Conservation (phyloP, 176 grass and related monocot genomes). For the Bothriochloa decipiens region DNA sequence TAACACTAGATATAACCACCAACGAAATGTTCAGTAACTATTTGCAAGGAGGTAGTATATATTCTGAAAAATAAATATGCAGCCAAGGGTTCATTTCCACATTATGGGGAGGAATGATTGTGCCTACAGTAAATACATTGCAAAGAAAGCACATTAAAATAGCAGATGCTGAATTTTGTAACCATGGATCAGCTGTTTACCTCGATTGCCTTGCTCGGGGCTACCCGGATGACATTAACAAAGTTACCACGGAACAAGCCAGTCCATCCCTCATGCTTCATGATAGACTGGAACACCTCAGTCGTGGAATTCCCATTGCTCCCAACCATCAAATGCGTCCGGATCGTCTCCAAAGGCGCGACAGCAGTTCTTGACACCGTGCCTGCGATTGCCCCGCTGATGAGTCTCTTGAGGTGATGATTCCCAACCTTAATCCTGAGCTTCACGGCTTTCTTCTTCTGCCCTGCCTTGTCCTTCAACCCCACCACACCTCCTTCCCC, state of each 20-base stretch:
- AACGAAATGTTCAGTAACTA: neutral
- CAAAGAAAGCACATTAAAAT: neutral
- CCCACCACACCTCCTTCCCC: slow-evolving; percentile 14
- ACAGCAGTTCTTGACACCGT: slow-evolving; percentile 73
- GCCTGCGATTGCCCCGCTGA: slow-evolving; percentile 75
- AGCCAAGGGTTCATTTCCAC: neutral
- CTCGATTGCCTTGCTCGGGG: slow-evolving; percentile 94
- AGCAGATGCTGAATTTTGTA: neutral
- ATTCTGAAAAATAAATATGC: neutral
- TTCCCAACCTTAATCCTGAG: slow-evolving; percentile 71
- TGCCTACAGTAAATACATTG: neutral
- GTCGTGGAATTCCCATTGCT: slow-evolving; percentile 69
- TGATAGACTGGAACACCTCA: slow-evolving; percentile 74
- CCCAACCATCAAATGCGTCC: slow-evolving; percentile 91
- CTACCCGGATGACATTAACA: slow-evolving; percentile 87
- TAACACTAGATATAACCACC: neutral
- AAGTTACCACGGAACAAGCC: slow-evolving; percentile 89
- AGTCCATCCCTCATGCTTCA: slow-evolving; percentile 83
- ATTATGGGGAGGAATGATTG: neutral
- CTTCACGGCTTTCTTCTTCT: slow-evolving; percentile 42
- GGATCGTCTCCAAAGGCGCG: slow-evolving; percentile 83
- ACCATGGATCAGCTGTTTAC: slow-evolving; percentile 41
- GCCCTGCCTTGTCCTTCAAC: slow-evolving; percentile 46
- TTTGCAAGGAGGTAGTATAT: neutral
- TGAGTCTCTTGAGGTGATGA: slow-evolving; percentile 66